Evolutionary conservation across 2,329 filamentous ascomycete genomes (phyloP), one percentile per base, ranked within the genome.

Genomic region (Colletotrichum sp.): DNA sequence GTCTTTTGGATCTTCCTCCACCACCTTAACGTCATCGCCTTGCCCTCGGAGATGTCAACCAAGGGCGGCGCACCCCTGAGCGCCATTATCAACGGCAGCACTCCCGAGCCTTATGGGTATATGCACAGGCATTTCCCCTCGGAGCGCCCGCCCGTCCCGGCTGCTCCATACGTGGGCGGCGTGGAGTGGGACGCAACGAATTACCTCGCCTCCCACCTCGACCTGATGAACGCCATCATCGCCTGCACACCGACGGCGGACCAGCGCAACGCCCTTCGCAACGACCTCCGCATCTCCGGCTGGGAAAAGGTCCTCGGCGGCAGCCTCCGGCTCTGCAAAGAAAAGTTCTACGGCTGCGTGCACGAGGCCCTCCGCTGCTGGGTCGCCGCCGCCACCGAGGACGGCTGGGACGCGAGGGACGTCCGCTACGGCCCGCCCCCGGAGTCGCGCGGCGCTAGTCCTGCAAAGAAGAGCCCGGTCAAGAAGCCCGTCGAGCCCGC

Each of bases 1-100:
- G 96, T 98, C 32, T 99, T 99, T 83, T 99, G 96, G 96, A 98
- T 98, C 82, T 99, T 98, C 86, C 89, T 98, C 70, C 96, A 98
- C 85, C 94, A 98, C 79, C 89, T 98, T 74, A 98, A 98, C 80
- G 93, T 98, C 61, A 91, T 98, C 48, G 90, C 95, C 27, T 84
- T 94, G 39, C 91, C 93, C 3, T 81, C 85, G 39, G 86, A 88
- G 60, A 84, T 85, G 79, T 83, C 85, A 61, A 81, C 66, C 74
- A 80, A 70, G 75, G 76, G 69, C 74, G 74, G 71, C n/a, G 76
- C 71, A 66, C 74, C 77, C 78, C 72, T 78, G 79, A 67, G 70
- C 13, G 75, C 80, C 60, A 81, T 80, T 30, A 86, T 84, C 73
- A 81, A 83, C 32, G 85, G 79, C 71, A 81, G 80, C 34, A 28